These are phyloP conservation scores for Beauveria australis DNA, from an alignment of 2,329 filamentous ascomycete genomes.

Conservation along the genomic window DNA sequence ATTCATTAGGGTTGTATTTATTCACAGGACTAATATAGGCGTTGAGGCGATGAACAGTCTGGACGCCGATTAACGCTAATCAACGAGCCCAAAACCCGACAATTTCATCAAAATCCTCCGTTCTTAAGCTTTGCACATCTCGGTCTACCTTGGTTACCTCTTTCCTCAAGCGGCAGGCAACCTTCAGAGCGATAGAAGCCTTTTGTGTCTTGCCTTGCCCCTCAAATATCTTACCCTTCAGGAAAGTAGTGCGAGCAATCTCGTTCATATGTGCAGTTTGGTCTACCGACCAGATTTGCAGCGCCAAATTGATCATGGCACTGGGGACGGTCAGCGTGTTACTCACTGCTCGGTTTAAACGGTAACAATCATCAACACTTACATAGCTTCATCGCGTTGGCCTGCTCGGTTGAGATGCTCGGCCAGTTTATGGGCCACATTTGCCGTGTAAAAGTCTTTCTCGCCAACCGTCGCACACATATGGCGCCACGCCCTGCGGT, in stretches of 20 bases:
- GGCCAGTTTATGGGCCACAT: conserved; percentile 10
- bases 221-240: conserved; percentile 11
- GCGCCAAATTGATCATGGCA: background rate
- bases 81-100: conserved; percentile 11
- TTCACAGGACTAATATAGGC: too few species aligned
- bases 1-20: too few species aligned
- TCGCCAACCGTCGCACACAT: conserved; percentile 12
- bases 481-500: conserved; percentile 8
- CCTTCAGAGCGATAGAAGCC: conserved; percentile 5
- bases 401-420: conserved; percentile 7
- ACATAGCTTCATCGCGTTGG: conserved; percentile 7
- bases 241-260: conserved; percentile 12
- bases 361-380: background rate
- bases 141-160: conserved; percentile 10
- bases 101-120: conserved; percentile 12
- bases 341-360: background rate
- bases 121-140: background rate
- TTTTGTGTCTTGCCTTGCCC: conserved; percentile 8
- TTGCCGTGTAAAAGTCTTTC: conserved; percentile 9
- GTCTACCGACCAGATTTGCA: conserved; percentile 7
- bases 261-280: conserved; percentile 11
- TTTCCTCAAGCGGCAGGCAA: conserved; percentile 10
- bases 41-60: too few species aligned
- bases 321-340: background rate
- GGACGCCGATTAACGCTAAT: background rate